phyloP scores from a whole-genome alignment of 1,284 basidiomycete species.

The Rhodotorula mucilaginosa region DNA sequence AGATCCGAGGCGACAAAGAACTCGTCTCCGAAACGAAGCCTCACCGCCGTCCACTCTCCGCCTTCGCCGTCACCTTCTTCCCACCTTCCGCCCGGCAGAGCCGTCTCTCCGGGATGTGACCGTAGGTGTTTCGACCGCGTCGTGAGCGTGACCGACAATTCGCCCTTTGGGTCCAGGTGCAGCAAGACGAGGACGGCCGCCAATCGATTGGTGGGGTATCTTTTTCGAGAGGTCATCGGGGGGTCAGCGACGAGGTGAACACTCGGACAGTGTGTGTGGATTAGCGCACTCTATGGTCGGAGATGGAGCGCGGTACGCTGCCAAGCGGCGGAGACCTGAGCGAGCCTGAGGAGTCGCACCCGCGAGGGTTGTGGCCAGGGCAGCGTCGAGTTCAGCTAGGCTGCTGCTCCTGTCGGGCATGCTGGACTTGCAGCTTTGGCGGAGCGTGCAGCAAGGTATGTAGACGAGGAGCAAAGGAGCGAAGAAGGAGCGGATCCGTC shows the following conservation, averaged over 20 bases:
- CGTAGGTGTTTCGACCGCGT: conserved; percentile 37
- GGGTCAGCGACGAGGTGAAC: too few relatives aligned
- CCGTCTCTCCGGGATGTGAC: conserved; percentile 43
- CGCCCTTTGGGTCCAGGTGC: conserved; percentile 27
- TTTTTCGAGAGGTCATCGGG: background rate
- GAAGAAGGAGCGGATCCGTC: too few relatives aligned
- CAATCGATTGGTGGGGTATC: conserved; percentile 24
- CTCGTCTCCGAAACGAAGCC: background rate
- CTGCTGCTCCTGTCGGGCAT: background rate
- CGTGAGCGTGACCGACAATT: conserved; percentile 36
- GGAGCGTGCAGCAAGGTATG: background rate
- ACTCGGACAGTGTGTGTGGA: background rate
- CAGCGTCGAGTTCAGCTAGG: background rate
- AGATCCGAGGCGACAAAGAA: background rate
- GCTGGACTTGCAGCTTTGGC: background rate
- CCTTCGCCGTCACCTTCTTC: conserved; percentile 30
- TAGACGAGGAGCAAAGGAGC: background rate
- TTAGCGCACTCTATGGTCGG: conserved; percentile 2
- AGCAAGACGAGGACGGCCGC: conserved; percentile 42
- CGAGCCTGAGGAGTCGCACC: background rate
- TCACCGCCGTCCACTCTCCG: conserved; percentile 35
- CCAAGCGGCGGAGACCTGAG: background rate
- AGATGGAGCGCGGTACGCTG: background rate
- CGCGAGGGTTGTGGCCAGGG: background rate
- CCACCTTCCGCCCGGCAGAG: conserved; percentile 41